A percentile compares a stretch with the other conserved stretches of the same genome.
Evolutionary conservation across 495 filamentous ascomycete genomes (phyloP).

Genomic region (Copromyces sp.): DNA sequence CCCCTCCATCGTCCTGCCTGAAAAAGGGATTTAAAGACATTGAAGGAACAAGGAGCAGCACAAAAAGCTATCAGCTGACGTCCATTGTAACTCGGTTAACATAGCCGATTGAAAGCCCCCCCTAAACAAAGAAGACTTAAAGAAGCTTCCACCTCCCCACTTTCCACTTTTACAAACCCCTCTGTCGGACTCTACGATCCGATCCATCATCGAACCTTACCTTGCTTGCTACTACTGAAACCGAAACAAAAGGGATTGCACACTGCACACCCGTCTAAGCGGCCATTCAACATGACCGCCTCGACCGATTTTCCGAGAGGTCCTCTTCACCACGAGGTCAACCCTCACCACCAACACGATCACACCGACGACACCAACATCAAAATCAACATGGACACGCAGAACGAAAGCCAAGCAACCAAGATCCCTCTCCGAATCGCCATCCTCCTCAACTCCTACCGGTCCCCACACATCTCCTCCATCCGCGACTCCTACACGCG

Average conservation of each 20-base stretch:
- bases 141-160: not conserved
- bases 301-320: not conserved
- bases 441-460: conserved; percentile 36
- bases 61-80: not conserved
- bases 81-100: not conserved
- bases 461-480: conserved; percentile 26
- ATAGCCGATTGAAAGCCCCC: not conserved
- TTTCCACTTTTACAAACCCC: not conserved
- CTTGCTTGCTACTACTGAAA: not conserved
- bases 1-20: not conserved
- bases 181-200: not conserved
- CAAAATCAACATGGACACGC: not conserved
- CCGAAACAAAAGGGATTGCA: not conserved
- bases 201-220: not conserved
- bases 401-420: not conserved
- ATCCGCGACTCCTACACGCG: conserved; percentile 32
- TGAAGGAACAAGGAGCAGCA: not conserved
- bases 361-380: not conserved
- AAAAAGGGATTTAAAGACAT: not conserved
- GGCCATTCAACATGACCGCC: conserved; percentile 19
- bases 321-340: not conserved
- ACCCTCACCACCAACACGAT: not conserved
- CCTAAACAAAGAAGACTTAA: not conserved
- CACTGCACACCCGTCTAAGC: conserved; percentile 4
- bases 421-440: conserved; percentile 21